Percentiles rank a stretch among this genome's conserved stretches.
These are phyloP conservation scores for Ophiocordyceps camponoti-saundersi DNA, from an alignment of 2,329 filamentous ascomycete species.

Conservation along the genomic window DNA sequence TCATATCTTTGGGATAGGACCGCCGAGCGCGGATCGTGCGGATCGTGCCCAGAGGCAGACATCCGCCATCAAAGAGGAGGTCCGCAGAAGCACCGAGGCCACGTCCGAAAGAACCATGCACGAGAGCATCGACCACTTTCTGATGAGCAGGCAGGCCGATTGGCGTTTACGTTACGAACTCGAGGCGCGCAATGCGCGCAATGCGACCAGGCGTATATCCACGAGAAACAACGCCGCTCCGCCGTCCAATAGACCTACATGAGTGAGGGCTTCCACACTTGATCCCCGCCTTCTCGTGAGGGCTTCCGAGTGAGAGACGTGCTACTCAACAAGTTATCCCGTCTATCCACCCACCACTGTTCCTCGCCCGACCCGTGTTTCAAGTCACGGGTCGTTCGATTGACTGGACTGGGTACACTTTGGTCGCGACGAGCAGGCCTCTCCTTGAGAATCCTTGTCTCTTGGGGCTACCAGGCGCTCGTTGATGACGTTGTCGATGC, in stretches of 20 bases:
- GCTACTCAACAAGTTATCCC: too few species aligned
- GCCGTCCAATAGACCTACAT: neutral
- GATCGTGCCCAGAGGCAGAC: constrained; percentile 51
- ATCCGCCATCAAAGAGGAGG: constrained; percentile 43
- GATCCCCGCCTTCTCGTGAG: neutral
- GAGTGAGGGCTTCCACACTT: neutral
- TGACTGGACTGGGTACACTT: too few species aligned
- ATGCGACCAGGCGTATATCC: neutral
- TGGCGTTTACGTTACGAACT: neutral
- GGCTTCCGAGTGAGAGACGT: too few species aligned
- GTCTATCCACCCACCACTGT: neutral
- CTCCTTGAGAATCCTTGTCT: constrained; percentile 3
- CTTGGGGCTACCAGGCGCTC: constrained; percentile 8
- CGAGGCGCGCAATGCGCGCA: too few species aligned
- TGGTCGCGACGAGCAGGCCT: neutral
- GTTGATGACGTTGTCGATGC: constrained; percentile 22
- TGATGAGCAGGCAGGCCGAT: constrained; percentile 49
- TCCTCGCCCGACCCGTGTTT: neutral
- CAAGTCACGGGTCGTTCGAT: neutral
- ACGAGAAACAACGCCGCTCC: neutral
- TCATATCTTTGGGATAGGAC: constrained; percentile 54
- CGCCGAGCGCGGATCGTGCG: constrained; percentile 42
- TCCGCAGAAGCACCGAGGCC: constrained; percentile 34
- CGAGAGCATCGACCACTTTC: constrained; percentile 59
- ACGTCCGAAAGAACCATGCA: constrained; percentile 36